Evolutionary conservation across 306 rosid genomes (phyloP), one percentile per base, ranked within the genome.

Genomic region (Dalbergia cultrata): DNA sequence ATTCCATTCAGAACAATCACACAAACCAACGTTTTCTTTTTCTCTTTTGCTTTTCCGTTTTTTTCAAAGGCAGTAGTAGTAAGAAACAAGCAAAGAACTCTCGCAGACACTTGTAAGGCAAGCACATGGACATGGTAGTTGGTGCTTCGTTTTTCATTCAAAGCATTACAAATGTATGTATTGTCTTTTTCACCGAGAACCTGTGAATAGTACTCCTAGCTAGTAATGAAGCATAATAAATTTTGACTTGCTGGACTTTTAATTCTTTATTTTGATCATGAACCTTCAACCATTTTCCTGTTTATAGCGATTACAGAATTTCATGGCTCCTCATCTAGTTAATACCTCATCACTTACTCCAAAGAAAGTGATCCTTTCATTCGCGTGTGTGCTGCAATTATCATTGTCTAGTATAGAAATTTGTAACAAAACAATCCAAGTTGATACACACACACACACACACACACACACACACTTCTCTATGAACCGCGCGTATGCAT

Each of bases 301-400:
- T 63, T 68, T 43, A 43, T 61, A 50, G 82, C 53, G 82, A 82
- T 80, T 59, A 67, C 86, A 83, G 71, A 82, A 72, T 72, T 86
- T 45, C 86, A 84, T 74, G 86, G 76, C 63, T 71, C 60, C 53
- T 82, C 61, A 47, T 31, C 80, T 62, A 62, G 18, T 52, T 67
- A 66, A 74, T 77, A 54, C 72, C 76, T 26, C 31, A 26, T 82
- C 87, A 85, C 86, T 74, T 35, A 89, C 79, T 79, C 75, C 81
- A 72, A 78, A 56, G 59, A 18, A 11, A 50, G 47, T 69, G 71
- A 22, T 54, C 19, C 52, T 74, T 70, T 62, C 66, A 35, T 45
- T 21, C 67, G 70, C 61, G 50, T 45, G 44, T 47, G 6, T 58
- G 58, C 58, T 64, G 64, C 72, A 82, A 78, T 70, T 69, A 52